Percentiles rank a stretch among this genome's conserved stretches.
These are phyloP conservation scores for Monilinia vaccinii-corymbosi DNA, from an alignment of 2,329 filamentous ascomycete genomes.

Conservation along the genomic window DNA sequence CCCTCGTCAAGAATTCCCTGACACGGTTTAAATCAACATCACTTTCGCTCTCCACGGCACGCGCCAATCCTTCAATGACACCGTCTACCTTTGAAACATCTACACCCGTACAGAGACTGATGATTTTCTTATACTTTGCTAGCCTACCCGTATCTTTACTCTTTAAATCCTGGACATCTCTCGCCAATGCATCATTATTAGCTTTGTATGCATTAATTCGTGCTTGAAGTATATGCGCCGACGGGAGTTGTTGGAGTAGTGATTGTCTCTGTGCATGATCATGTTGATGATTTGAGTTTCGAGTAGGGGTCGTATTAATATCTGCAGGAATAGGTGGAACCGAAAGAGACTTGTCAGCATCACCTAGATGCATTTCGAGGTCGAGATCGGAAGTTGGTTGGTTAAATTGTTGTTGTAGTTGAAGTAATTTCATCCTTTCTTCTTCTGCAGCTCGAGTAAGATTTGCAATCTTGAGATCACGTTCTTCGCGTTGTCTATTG, in stretches of 20 bases:
- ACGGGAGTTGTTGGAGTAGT: constrained; percentile 41
- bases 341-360: constrained; percentile 28
- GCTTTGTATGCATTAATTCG: constrained; percentile 60
- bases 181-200: constrained; percentile 58
- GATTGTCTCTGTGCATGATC: constrained; percentile 32
- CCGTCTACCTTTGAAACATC: constrained; percentile 67
- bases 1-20: constrained; percentile 68
- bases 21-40: constrained; percentile 70
- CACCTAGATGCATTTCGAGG: constrained; percentile 37
- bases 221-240: constrained; percentile 52
- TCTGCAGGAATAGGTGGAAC: constrained; percentile 21
- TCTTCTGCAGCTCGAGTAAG: constrained; percentile 65
- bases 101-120: constrained; percentile 76
- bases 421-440: constrained; percentile 48
- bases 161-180: constrained; percentile 62
- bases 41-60: constrained; percentile 82
- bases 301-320: constrained; percentile 22
- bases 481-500: constrained; percentile 52
- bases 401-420: constrained; percentile 39
- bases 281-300: constrained; percentile 36
- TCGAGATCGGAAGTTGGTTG: constrained; percentile 45
- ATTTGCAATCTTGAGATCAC: constrained; percentile 66
- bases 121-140: constrained; percentile 78
- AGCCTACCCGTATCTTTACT: constrained; percentile 77
- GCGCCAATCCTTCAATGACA: constrained; percentile 67